phyloP scores from a whole-genome alignment of 1,139 yeast genomes.

The Wickerhamiella pararugosa region DNA sequence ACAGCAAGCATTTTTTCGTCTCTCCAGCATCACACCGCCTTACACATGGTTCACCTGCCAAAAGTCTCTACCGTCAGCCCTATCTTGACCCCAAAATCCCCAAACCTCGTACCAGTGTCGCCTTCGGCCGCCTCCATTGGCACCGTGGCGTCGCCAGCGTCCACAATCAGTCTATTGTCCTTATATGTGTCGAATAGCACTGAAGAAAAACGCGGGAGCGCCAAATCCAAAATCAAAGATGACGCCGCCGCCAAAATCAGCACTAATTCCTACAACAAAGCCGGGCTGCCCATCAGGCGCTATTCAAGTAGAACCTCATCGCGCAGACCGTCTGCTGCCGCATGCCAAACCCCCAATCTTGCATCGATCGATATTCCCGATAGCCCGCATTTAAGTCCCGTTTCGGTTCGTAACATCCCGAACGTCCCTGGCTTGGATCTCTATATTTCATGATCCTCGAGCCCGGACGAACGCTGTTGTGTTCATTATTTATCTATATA shows the following conservation, averaged over 20 bases:
- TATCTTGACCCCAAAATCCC: slow-evolving; percentile 2
- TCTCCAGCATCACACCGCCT: not conserved
- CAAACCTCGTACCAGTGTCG: slow-evolving; percentile 3
- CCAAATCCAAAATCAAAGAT: not conserved
- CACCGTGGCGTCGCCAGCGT: slow-evolving; percentile 2
- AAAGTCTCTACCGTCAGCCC: not conserved
- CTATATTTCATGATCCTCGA: too few relatives aligned
- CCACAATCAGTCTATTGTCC: slow-evolving; percentile 2
- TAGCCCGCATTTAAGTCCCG: slow-evolving; percentile 5
- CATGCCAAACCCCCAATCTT: slow-evolving; percentile 3
- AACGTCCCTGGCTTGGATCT: too few relatives aligned
- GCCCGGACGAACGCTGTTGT: too few relatives aligned
- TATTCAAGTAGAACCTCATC: not conserved
- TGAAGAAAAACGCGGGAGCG: not conserved
- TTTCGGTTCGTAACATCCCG: not conserved
- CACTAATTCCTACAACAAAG: not conserved
- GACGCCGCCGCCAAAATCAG: not conserved
- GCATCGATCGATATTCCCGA: slow-evolving; percentile 5
- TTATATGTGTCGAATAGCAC: not conserved
- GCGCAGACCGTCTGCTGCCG: slow-evolving; percentile 1
- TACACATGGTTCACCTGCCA: not conserved
- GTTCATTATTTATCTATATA: too few relatives aligned
- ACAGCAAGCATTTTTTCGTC: not conserved
- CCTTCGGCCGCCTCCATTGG: not conserved
- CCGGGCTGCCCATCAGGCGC: not conserved